Evolutionary conservation across 2,329 filamentous ascomycete genomes (phyloP).

Genomic region (Cladosporium oxysporum): DNA sequence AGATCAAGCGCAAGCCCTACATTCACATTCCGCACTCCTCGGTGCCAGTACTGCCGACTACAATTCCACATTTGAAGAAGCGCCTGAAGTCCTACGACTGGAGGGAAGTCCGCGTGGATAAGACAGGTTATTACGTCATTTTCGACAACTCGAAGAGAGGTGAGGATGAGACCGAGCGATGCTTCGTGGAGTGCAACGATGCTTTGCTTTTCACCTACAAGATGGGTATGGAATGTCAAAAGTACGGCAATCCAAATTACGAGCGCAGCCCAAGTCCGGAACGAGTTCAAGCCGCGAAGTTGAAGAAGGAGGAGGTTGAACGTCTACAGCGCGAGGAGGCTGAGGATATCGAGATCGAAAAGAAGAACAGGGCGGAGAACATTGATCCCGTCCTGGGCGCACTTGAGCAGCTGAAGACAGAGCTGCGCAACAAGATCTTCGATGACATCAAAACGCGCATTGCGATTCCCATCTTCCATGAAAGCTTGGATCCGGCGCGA

Average conservation of each 20-base stretch:
- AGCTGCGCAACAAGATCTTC: constrained; percentile 83
- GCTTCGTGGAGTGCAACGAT: constrained; percentile 75
- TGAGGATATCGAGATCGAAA: constrained; percentile 84
- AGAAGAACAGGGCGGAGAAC: constrained; percentile 79
- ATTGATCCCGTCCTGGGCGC: constrained; percentile 90
- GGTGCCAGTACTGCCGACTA: constrained; percentile 83
- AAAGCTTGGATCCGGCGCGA: constrained; percentile 79
- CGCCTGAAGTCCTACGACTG: constrained; percentile 80
- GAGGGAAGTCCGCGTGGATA: constrained; percentile 79
- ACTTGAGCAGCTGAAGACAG: constrained; percentile 72
- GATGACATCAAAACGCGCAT: constrained; percentile 87
- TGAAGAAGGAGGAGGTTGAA: constrained; percentile 66
- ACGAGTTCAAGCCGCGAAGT: constrained; percentile 49
- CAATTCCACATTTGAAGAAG: constrained; percentile 86
- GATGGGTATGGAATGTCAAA: constrained; percentile 86
- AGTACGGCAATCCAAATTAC: constrained; percentile 66
- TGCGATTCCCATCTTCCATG: constrained; percentile 75
- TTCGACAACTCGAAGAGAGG: constrained; percentile 79
- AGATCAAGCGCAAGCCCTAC: constrained; percentile 79
- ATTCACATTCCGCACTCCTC: constrained; percentile 85
- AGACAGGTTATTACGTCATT: constrained; percentile 85
- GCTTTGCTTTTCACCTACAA: constrained; percentile 87
- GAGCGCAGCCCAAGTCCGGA: constrained; percentile 56
- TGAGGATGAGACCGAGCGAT: constrained; percentile 77
- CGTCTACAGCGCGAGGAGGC: constrained; percentile 72